phyloP scores from a whole-genome alignment of 768 basidiomycete genomes.

The Pleurotus pulmonarius region DNA sequence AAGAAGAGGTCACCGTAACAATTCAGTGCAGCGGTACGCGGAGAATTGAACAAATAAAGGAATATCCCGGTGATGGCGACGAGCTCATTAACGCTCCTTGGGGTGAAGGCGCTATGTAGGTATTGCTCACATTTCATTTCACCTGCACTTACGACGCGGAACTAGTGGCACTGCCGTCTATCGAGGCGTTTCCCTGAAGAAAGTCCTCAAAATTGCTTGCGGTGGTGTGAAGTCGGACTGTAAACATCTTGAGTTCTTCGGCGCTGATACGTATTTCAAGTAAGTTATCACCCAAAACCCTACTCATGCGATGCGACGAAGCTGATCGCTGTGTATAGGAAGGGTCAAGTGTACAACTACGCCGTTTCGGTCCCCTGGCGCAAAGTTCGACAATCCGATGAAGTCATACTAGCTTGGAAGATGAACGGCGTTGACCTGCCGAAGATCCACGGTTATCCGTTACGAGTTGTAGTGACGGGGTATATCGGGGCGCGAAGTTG shows the following conservation, averaged over 20 bases:
- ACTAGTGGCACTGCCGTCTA: constrained; percentile 47
- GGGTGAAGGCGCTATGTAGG: constrained; percentile 41
- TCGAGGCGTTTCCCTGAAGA: constrained; percentile 50
- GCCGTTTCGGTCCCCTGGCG: constrained; percentile 49
- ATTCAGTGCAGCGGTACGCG: constrained; percentile 53
- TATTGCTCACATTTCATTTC: neutral
- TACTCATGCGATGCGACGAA: neutral
- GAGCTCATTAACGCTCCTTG: constrained; percentile 51
- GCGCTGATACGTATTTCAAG: constrained; percentile 58
- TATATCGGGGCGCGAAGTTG: constrained; percentile 52
- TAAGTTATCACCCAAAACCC: constrained; percentile 13
- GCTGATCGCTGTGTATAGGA: constrained; percentile 15
- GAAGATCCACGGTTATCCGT: constrained; percentile 47
- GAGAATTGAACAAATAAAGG: constrained; percentile 46
- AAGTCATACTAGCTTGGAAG: constrained; percentile 52
- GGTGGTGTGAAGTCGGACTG: constrained; percentile 45
- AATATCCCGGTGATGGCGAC: constrained; percentile 53
- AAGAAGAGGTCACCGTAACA: constrained; percentile 47
- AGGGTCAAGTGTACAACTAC: constrained; percentile 31
- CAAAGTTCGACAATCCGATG: constrained; percentile 42
- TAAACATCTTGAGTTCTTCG: constrained; percentile 51
- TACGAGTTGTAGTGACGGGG: constrained; percentile 48
- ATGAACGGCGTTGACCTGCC: constrained; percentile 47
- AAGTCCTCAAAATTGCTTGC: constrained; percentile 48
- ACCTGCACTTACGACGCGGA: neutral